Evolutionary conservation across 805 yeast species (phyloP), one percentile per base, ranked within the genome.

Genomic region (Dipodascopsis uninucleata): DNA sequence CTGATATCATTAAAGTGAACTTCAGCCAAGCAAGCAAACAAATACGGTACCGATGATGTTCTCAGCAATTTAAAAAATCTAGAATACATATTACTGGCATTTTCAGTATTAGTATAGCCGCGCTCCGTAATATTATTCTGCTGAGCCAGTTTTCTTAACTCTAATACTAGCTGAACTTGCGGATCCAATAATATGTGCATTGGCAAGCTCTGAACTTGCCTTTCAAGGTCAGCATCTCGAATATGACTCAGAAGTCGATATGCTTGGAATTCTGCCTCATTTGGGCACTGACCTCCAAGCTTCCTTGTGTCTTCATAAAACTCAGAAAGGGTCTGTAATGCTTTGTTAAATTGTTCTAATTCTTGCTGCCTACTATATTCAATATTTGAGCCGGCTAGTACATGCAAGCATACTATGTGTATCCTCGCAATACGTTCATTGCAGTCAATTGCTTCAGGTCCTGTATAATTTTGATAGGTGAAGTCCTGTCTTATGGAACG

Each of bases 401-500:
- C 66, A 65, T 93, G 97, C 29, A 89, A 66, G 1, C 85, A 81
- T 12, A 86, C 61, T 21, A 90, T 72, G 61, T 93, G 98, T 17
- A 89, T 82, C 43, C 98, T 70, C 4, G 88, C 96, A 55, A 93
- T 93, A 41, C 82, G 71, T 63, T 93, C 98, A 58, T 86, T 85
- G 63, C 97, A 93, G 55, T 83, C 90, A 7, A 90, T 77, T 1
- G 97, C 94, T 61, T 93, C 97, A 1, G 89, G 85, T 0, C 97
- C 98, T 32, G 81, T 81, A 58, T 81, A 90, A 62, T 90, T 90
- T 61, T 93, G 98, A 60, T 85, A 89, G 0, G 97, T 89, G 65
- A 93, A 93, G 63, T 93, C 99, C 64, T 93, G 97, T 60, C 99
- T 75, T 34, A 93, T 89, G 0, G 97, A 87, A 55, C 99, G 75